phyloP scores from a whole-genome alignment of 768 basidiomycete species.

The Vararia minispora region DNA sequence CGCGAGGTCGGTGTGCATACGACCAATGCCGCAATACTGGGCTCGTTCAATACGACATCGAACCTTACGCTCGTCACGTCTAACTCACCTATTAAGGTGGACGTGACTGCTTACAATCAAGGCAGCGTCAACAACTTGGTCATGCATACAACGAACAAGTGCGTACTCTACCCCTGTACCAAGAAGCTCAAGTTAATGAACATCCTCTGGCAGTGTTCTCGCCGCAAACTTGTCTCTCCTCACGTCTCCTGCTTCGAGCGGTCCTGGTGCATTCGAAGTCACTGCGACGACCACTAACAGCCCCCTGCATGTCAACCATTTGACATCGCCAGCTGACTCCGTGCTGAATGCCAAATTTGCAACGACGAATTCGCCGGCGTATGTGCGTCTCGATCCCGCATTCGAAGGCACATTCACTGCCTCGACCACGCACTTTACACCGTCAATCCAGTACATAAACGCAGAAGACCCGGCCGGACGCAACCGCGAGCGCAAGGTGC shows the following conservation, averaged over 20 bases:
- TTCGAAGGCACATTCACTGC: conserved; percentile 6
- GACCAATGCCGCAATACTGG: conserved; percentile 3
- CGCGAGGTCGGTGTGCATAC: conserved; percentile 1
- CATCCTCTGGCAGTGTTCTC: background rate
- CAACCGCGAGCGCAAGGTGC: conserved; percentile 4
- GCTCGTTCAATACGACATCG: conserved; percentile 7
- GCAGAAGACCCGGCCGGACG: conserved; percentile 7
- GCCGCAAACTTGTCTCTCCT: background rate
- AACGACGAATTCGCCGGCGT: conserved; percentile 7
- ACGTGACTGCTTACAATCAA: conserved; percentile 6
- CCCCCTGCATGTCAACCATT: conserved; percentile 2
- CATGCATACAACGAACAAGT: conserved; percentile 6
- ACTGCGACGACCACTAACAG: conserved; percentile 4
- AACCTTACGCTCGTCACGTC: background rate
- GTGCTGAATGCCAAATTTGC: conserved; percentile 1
- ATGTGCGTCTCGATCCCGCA: conserved; percentile 3
- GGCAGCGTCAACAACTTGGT: conserved; percentile 2
- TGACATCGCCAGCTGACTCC: background rate
- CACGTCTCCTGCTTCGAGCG: background rate
- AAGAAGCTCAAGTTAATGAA: too few relatives aligned
- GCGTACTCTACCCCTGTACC: background rate
- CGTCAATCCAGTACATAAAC: background rate
- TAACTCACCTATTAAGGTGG: conserved; percentile 5
- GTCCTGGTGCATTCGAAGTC: conserved; percentile 1
- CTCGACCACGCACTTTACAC: conserved; percentile 1